These are phyloP conservation scores for Pichia membranifaciens DNA, from an alignment of 805 yeast genomes.

Conservation along the genomic window DNA sequence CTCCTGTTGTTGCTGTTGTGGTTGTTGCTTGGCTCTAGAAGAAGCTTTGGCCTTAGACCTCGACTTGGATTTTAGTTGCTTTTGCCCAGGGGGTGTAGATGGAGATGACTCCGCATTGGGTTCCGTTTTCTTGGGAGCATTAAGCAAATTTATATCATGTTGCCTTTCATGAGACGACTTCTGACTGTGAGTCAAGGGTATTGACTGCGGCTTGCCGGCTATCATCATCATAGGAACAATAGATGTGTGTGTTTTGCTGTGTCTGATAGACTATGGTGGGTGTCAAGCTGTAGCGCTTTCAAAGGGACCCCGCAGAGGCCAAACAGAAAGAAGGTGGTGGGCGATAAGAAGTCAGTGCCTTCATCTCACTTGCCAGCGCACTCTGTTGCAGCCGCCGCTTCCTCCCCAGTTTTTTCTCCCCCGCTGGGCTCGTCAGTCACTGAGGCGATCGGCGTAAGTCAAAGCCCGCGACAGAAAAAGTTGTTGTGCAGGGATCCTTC, in stretches of 20 bases:
- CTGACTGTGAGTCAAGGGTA: slow-evolving; percentile 16
- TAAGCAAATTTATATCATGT: background rate
- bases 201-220: slow-evolving; percentile 19
- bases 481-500: no score
- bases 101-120: slow-evolving; percentile 5
- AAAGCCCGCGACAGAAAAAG: no score
- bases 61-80: background rate
- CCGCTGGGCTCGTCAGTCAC: no score
- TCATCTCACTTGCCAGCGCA: no score
- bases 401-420: no score
- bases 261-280: no score
- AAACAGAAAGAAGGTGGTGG: background rate
- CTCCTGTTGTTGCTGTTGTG: slow-evolving; percentile 36
- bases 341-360: background rate
- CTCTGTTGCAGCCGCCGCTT: no score
- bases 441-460: no score
- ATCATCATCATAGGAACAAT: slow-evolving; percentile 16
- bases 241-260: no score
- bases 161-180: slow-evolving; percentile 1
- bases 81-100: background rate
- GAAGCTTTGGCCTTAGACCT: background rate
- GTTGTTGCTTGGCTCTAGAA: background rate
- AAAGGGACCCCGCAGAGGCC: no score
- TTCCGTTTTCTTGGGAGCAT: background rate
- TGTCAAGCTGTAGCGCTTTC: no score